Conservation (phyloP, 805 yeast genomes). For the Candida vartiovaarae region DNA sequence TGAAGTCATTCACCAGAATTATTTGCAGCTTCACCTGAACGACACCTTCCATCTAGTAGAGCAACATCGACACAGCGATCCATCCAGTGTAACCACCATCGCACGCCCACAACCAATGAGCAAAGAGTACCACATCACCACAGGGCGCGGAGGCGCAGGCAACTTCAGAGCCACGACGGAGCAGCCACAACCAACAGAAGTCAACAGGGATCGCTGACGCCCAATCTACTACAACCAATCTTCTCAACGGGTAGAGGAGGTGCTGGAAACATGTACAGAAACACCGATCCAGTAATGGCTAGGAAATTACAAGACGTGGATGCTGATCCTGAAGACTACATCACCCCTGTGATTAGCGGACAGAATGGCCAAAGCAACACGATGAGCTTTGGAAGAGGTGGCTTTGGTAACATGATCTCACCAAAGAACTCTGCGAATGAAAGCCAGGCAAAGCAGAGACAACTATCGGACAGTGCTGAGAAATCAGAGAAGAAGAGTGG, state of each 20-base stretch:
- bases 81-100: too few species aligned
- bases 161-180: conserved; percentile 42
- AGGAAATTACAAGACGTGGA: conserved; percentile 66
- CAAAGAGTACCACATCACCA: conserved; percentile 39
- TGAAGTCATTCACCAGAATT: too few species aligned
- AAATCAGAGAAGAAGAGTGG: conserved; percentile 26
- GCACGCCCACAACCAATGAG: conserved; percentile 2
- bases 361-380: conserved; percentile 22
- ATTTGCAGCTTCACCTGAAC: too few species aligned
- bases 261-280: conserved; percentile 65
- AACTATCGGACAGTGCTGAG: background rate
- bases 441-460: conserved; percentile 18
- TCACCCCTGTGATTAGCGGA: conserved; percentile 36
- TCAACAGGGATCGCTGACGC: conserved; percentile 58
- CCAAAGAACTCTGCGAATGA: conserved; percentile 24
- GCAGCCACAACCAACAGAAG: conserved; percentile 47
- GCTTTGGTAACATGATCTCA: conserved; percentile 53
- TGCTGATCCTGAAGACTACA: conserved; percentile 29
- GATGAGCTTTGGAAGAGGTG: conserved; percentile 50
- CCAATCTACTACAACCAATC: conserved; percentile 46
- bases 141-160: conserved; percentile 79
- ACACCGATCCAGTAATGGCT: conserved; percentile 50
- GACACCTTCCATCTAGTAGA: too few species aligned
- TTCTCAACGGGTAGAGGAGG: conserved; percentile 77
- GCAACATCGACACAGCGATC: too few species aligned